phyloP scores from a whole-genome alignment of 2,329 filamentous ascomycete species.

The Talaromyces verruculosus region DNA sequence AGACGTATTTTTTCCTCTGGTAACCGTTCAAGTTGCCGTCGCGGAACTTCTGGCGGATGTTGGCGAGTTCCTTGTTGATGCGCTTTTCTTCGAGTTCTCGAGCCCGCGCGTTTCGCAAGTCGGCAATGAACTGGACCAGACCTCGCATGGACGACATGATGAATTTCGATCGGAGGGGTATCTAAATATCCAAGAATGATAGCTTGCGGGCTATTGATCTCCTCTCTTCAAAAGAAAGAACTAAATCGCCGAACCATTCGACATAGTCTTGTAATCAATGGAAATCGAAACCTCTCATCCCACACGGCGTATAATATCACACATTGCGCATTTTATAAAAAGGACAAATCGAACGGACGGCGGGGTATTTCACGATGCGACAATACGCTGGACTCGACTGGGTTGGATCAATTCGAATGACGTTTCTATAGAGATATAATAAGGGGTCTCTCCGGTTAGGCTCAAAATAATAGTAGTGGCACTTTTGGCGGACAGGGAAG shows the following conservation, averaged over 20 bases:
- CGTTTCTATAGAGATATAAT: conserved; percentile 10
- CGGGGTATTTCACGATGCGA: background rate
- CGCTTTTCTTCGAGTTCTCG: conserved; percentile 97
- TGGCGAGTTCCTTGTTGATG: conserved; percentile 98
- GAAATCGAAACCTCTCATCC: conserved; percentile 9
- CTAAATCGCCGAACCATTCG: conserved; percentile 11
- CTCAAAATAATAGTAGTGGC: conserved; percentile 18
- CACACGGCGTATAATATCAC: background rate
- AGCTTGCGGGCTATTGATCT: background rate
- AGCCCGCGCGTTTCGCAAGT: conserved; percentile 89
- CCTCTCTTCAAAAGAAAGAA: conserved; percentile 1
- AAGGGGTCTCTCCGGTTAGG: conserved; percentile 16
- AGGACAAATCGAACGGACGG: background rate
- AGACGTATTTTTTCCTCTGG: conserved; percentile 99
- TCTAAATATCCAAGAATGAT: background rate
- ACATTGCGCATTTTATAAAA: conserved; percentile 7
- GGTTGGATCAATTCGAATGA: conserved; percentile 7
- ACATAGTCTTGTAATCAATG: conserved; percentile 18
- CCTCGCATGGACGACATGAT: conserved; percentile 59
- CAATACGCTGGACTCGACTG: background rate
- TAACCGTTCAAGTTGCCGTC: conserved; percentile 91
- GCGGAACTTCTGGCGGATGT: conserved; percentile 98
- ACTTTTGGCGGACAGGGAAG: background rate
- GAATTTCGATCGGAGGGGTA: background rate
- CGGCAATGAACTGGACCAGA: conserved; percentile 96